Evolutionary conservation across 2,329 filamentous ascomycete genomes (phyloP).

Genomic region (Xylaria polymorpha): DNA sequence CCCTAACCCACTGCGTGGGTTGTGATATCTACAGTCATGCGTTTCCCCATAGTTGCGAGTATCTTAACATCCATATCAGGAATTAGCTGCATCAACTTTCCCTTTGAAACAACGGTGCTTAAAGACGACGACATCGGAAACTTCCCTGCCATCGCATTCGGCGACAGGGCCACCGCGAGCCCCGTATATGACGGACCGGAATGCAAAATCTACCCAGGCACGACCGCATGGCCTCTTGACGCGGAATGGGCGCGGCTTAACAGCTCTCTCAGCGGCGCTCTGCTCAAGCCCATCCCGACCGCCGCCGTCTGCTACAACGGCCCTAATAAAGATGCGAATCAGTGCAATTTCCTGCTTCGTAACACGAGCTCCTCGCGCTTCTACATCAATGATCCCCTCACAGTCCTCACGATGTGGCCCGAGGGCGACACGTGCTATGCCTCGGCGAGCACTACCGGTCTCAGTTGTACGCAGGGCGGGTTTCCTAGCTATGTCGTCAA

Average conservation of each 20-base stretch:
- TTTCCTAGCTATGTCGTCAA: constrained; percentile 56
- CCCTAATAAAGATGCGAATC: constrained; percentile 43
- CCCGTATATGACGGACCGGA: constrained; percentile 42
- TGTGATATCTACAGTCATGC: constrained; percentile 33
- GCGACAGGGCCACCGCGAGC: constrained; percentile 42
- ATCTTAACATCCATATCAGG: constrained; percentile 27
- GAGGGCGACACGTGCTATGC: constrained; percentile 54
- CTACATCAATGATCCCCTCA: constrained; percentile 51
- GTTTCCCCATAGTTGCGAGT: constrained; percentile 4
- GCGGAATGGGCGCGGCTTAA: constrained; percentile 49
- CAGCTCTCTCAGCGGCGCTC: constrained; percentile 46
- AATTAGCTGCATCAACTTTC: constrained; percentile 40
- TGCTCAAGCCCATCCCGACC: constrained; percentile 50
- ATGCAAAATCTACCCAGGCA: constrained; percentile 50
- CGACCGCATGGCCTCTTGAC: constrained; percentile 47
- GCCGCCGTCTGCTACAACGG: constrained; percentile 51
- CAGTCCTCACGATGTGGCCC: constrained; percentile 50
- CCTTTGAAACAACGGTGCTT: constrained; percentile 46
- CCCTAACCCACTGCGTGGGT: background rate
- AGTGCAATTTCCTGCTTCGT: constrained; percentile 48
- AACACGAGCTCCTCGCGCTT: constrained; percentile 48
- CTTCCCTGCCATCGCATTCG: constrained; percentile 49
- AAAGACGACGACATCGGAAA: constrained; percentile 49
- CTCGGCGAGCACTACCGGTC: constrained; percentile 35
- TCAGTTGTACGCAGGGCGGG: constrained; percentile 53